These are phyloP conservation scores for Tolypocladium tundrense DNA, from an alignment of 2,329 filamentous ascomycete species.

Conservation along the genomic window DNA sequence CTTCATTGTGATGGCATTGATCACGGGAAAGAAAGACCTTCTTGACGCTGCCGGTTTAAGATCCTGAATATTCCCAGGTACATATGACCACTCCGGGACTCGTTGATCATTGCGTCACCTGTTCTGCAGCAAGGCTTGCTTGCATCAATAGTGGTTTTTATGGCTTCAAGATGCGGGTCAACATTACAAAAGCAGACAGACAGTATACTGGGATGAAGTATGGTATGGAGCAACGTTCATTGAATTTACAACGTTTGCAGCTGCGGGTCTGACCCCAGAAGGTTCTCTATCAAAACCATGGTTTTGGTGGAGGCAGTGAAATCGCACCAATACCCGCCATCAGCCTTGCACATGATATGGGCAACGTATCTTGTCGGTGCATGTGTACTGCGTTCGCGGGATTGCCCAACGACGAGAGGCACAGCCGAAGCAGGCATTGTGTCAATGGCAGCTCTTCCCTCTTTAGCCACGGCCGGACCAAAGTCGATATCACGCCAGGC, in stretches of 20 bases:
- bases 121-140: neutral
- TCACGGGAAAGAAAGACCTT: neutral
- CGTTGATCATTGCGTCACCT: neutral
- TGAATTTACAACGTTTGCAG: neutral
- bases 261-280: neutral
- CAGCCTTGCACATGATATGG: neutral
- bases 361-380: neutral
- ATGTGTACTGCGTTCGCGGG: neutral
- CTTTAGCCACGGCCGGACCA: neutral
- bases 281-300: neutral
- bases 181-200: neutral
- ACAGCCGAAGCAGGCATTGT: neutral
- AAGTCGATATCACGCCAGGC: neutral
- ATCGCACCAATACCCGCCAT: neutral
- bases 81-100: neutral
- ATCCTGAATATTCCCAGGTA: neutral
- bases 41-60: neutral
- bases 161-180: neutral
- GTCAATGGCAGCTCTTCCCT: neutral
- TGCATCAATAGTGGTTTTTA: neutral
- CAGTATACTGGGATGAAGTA: neutral
- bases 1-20: neutral
- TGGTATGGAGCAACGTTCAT: neutral
- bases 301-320: neutral
- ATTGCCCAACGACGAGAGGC: neutral